Evolutionary conservation across 768 basidiomycete genomes (phyloP).

Genomic region (Tricholoma bakamatsutake): DNA sequence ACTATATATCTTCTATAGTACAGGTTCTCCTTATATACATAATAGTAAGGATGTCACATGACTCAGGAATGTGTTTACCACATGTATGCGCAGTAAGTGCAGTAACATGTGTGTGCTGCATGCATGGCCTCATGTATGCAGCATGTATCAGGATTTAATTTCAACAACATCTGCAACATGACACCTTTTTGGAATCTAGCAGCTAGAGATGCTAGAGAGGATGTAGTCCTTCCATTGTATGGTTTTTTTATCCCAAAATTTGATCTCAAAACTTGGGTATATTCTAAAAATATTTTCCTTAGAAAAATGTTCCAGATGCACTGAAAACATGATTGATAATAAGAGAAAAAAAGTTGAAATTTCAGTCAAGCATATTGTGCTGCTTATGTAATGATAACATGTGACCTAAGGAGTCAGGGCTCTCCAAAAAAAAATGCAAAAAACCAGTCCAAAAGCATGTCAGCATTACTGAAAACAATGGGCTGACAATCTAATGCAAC

Average conservation of each 20-base stretch:
- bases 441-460: not conserved
- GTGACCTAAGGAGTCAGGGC: slow-evolving; percentile 6
- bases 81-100: no score
- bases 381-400: not conserved
- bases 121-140: no score
- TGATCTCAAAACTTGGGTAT: slow-evolving; percentile 1
- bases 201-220: not conserved
- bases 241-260: not conserved
- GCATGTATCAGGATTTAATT: no score
- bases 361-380: not conserved
- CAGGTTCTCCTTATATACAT: no score
- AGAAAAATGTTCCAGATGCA: not conserved
- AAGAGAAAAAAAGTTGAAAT: not conserved
- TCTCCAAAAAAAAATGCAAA: not conserved
- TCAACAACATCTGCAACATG: not conserved
- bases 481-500: not conserved
- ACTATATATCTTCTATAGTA: no score
- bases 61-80: no score
- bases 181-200: not conserved
- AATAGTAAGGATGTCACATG: no score
- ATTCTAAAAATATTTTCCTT: not conserved
- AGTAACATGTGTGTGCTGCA: no score
- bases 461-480: not conserved
- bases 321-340: not conserved
- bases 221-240: not conserved